Conservation (phyloP, 306 rosid genomes). For the Macrotyloma uniflorum region DNA sequence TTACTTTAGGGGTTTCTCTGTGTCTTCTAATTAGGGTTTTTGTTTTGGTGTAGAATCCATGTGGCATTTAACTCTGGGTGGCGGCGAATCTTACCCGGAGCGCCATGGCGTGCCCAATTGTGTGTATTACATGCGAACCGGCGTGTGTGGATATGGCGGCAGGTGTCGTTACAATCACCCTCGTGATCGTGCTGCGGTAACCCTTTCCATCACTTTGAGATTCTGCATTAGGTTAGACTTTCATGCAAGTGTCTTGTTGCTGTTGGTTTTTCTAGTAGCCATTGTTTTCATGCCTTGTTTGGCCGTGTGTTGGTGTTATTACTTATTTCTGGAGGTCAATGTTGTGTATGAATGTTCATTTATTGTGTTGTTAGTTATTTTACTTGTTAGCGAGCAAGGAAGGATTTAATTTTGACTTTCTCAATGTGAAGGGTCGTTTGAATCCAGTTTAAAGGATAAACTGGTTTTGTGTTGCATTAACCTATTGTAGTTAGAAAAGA, state of each 20-base stretch:
- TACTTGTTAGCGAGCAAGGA: neutral
- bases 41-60: constrained; percentile 62
- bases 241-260: constrained; percentile 17
- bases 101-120: constrained; percentile 74
- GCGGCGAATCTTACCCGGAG: constrained; percentile 80
- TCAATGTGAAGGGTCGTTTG: neutral
- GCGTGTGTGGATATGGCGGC: constrained; percentile 82
- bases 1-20: constrained; percentile 21
- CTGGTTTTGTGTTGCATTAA: constrained; percentile 14
- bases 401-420: neutral
- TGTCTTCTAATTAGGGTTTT: constrained; percentile 43
- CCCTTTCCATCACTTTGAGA: constrained; percentile 7
- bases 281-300: neutral
- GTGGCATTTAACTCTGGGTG: constrained; percentile 72
- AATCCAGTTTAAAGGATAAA: neutral
- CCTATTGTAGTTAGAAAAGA: too few relatives aligned
- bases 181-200: constrained; percentile 89
- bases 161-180: constrained; percentile 92
- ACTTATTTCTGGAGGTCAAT: neutral
- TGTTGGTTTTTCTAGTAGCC: neutral
- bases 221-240: constrained; percentile 37
- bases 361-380: neutral
- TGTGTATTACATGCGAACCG: constrained; percentile 85
- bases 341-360: neutral
- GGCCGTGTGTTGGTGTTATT: neutral